These are phyloP conservation scores for Xerophyta viscosa DNA, from an alignment of 106 monocot species.

Conservation along the genomic window DNA sequence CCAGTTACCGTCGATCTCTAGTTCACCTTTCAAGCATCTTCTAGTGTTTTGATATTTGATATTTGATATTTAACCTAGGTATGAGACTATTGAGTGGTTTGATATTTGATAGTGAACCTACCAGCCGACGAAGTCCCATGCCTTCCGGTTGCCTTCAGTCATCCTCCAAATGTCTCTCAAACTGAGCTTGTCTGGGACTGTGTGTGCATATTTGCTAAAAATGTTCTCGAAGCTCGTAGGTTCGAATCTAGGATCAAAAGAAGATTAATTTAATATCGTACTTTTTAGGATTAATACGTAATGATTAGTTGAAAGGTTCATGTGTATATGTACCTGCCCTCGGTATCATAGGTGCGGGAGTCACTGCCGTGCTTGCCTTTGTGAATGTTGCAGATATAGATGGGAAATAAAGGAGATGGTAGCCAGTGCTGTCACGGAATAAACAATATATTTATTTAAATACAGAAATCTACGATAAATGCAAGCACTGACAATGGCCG, in stretches of 20 bases:
- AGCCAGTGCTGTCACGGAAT: constrained; percentile 49
- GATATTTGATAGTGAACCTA: too few relatives aligned
- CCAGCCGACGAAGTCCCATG: constrained; percentile 63
- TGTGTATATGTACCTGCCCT: constrained; percentile 45
- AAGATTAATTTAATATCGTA: too few relatives aligned
- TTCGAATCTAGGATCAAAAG: constrained; percentile 39
- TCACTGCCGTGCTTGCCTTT: constrained; percentile 74
- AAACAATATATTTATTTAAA: too few relatives aligned
- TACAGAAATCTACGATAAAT: too few relatives aligned
- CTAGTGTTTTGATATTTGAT: too few relatives aligned
- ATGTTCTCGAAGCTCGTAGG: constrained; percentile 76
- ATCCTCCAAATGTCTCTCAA: constrained; percentile 60
- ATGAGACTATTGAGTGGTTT: too few relatives aligned
- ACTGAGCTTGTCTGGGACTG: constrained; percentile 46
- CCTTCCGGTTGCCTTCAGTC: constrained; percentile 47
- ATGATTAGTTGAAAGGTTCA: too few relatives aligned
- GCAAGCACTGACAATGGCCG: too few relatives aligned
- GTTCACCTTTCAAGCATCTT: too few relatives aligned
- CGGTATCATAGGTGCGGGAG: constrained; percentile 68
- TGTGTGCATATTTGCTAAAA: constrained; percentile 61
- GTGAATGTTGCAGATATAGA: constrained; percentile 70
- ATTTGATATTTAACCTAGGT: too few relatives aligned
- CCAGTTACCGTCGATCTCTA: too few relatives aligned
- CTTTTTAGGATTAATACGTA: too few relatives aligned
- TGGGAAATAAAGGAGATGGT: constrained; percentile 57